A percentile compares a stretch with the other conserved stretches of the same genome.
Conservation (phyloP, 768 basidiomycete genomes). For the Termitomyces eurrhizus region DNA sequence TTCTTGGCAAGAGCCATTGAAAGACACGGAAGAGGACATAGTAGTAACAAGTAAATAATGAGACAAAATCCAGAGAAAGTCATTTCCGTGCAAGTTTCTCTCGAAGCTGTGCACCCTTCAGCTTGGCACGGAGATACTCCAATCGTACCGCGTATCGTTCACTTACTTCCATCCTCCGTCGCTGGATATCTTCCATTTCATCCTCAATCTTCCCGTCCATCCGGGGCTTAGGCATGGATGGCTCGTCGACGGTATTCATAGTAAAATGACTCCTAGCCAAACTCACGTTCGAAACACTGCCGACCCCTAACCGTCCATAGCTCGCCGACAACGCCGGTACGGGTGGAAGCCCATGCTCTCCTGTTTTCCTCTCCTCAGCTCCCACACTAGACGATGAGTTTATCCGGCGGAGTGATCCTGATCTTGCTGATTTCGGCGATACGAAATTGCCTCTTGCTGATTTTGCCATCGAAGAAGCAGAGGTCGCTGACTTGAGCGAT, state of each 20-base stretch:
- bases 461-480: constrained; percentile 41
- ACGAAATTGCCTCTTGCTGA: constrained; percentile 34
- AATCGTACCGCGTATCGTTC: constrained; percentile 70
- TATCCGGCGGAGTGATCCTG: constrained; percentile 47
- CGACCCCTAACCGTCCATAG: constrained; percentile 29
- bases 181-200: constrained; percentile 68
- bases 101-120: constrained; percentile 80
- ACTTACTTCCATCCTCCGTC: constrained; percentile 66
- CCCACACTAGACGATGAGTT: constrained; percentile 59
- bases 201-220: constrained; percentile 37
- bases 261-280: constrained; percentile 50
- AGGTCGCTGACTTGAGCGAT: constrained; percentile 53
- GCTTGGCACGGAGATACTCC: constrained; percentile 76
- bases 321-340: constrained; percentile 30
- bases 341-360: constrained; percentile 27
- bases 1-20: neutral
- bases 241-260: constrained; percentile 47
- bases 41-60: constrained; percentile 15
- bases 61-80: constrained; percentile 16
- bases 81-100: constrained; percentile 73
- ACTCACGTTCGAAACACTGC: constrained; percentile 41
- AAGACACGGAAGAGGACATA: constrained; percentile 1
- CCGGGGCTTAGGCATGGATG: constrained; percentile 19
- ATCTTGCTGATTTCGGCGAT: constrained; percentile 21
- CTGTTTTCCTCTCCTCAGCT: constrained; percentile 33